A percentile compares a stretch with the other conserved stretches of the same genome.
phyloP scores from a whole-genome alignment of 768 basidiomycete species.

The Suillus decipiens region DNA sequence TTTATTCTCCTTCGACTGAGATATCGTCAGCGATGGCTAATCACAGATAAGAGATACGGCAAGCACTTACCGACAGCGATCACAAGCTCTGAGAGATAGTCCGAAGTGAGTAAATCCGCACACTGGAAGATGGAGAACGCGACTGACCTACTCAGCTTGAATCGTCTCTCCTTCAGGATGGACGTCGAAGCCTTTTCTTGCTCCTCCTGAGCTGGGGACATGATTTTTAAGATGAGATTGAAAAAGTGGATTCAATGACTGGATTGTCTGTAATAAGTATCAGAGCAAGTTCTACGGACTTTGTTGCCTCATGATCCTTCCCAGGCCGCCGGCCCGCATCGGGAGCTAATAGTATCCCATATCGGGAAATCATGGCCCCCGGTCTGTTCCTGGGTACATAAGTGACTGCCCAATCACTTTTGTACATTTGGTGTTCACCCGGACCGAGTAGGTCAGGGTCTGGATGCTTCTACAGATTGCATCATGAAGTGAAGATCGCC shows the following conservation, averaged over 20 bases:
- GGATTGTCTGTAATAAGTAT: slow-evolving; percentile 29
- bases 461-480: background rate
- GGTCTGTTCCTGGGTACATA: slow-evolving; percentile 19
- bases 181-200: slow-evolving; percentile 49
- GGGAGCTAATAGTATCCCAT: slow-evolving; percentile 17
- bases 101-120: slow-evolving; percentile 12
- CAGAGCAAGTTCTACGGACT: slow-evolving; percentile 15
- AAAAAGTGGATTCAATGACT: slow-evolving; percentile 12
- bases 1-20: slow-evolving; percentile 78
- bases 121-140: slow-evolving; percentile 7
- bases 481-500: slow-evolving; percentile 5
- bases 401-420: background rate
- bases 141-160: slow-evolving; percentile 82
- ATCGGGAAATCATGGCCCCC: slow-evolving; percentile 27
- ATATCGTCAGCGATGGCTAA: background rate
- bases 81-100: slow-evolving; percentile 66
- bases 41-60: slow-evolving; percentile 1
- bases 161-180: slow-evolving; percentile 77
- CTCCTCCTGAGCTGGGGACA: slow-evolving; percentile 34
- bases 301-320: slow-evolving; percentile 1
- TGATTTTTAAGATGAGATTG: slow-evolving; percentile 15
- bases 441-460: background rate
- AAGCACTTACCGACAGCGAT: slow-evolving; percentile 79
- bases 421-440: slow-evolving; percentile 24
- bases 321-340: slow-evolving; percentile 28